Evolutionary conservation across 2,329 filamentous ascomycete genomes (phyloP).

Genomic region (Ilyonectria sp.): DNA sequence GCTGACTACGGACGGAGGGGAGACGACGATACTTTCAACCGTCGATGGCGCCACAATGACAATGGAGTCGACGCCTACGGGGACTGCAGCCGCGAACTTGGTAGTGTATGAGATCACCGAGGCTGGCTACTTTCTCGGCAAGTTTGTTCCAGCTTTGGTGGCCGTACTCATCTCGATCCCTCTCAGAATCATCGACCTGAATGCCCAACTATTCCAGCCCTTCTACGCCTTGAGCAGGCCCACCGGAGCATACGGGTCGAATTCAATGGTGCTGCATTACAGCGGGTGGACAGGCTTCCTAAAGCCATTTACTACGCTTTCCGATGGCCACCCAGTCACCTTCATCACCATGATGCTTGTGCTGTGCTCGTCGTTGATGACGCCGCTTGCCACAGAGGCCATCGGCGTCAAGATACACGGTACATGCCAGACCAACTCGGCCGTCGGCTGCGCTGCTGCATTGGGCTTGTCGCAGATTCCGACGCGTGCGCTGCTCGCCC

Average conservation of each 20-base stretch:
- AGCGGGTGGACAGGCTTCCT: constrained; percentile 54
- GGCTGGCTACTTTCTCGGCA: constrained; percentile 55
- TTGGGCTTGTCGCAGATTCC: constrained; percentile 37
- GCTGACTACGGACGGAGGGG: neutral
- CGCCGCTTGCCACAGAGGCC: constrained; percentile 41
- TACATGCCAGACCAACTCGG: constrained; percentile 31
- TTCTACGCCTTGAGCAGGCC: constrained; percentile 58
- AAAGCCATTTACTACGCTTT: constrained; percentile 52
- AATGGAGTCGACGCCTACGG: constrained; percentile 8
- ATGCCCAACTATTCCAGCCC: constrained; percentile 60
- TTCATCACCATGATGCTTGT: constrained; percentile 36
- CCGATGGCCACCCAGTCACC: constrained; percentile 53
- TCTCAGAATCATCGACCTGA: constrained; percentile 57
- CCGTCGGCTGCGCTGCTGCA: constrained; percentile 40
- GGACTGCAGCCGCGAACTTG: neutral
- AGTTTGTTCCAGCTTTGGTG: constrained; percentile 59
- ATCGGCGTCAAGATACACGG: constrained; percentile 44
- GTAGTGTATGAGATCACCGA: constrained; percentile 37
- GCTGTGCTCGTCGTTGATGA: constrained; percentile 30
- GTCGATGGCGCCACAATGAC: constrained; percentile 8
- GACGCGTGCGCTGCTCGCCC: constrained; percentile 32
- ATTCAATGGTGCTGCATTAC: constrained; percentile 61
- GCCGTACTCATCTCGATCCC: constrained; percentile 57
- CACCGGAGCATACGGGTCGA: constrained; percentile 55
- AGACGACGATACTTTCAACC: neutral